A percentile compares a stretch with the other conserved stretches of the same genome.
Evolutionary conservation across 371 early-diverging fungal species (phyloP).

Genomic region (Mortierella sp.): DNA sequence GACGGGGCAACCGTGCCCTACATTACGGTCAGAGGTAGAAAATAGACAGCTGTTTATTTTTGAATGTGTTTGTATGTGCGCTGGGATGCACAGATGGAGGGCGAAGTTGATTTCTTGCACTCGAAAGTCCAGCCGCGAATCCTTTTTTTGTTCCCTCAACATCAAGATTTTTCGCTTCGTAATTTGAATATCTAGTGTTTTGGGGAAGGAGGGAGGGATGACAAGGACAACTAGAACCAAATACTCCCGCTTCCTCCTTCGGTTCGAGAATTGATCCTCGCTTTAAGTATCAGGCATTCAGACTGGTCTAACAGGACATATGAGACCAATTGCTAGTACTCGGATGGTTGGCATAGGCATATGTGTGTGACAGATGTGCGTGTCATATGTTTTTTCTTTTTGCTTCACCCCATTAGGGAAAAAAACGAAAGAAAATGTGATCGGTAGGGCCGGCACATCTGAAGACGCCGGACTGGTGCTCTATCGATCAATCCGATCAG

Average conservation of each 20-base stretch:
- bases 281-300: no score
- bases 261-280: no score
- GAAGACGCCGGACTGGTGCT: background rate
- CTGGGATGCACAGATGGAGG: no score
- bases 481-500: background rate
- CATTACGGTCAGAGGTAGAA: background rate
- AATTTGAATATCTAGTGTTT: background rate
- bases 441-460: background rate
- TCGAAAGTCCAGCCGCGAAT: background rate
- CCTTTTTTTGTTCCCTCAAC: background rate
- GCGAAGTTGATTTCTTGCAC: background rate
- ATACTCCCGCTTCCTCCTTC: no score
- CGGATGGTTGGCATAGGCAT: no score
- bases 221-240: no score
- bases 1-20: background rate
- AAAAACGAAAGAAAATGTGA: background rate
- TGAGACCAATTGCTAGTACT: no score
- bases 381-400: background rate
- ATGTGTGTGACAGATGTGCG: no score
- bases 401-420: background rate
- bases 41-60: background rate
- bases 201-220: no score
- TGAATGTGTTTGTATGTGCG: background rate
- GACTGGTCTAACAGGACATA: no score
- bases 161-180: background rate